Conservation (phyloP, 108 stramenopile genomes). For the Nitzschia sp. region DNA sequence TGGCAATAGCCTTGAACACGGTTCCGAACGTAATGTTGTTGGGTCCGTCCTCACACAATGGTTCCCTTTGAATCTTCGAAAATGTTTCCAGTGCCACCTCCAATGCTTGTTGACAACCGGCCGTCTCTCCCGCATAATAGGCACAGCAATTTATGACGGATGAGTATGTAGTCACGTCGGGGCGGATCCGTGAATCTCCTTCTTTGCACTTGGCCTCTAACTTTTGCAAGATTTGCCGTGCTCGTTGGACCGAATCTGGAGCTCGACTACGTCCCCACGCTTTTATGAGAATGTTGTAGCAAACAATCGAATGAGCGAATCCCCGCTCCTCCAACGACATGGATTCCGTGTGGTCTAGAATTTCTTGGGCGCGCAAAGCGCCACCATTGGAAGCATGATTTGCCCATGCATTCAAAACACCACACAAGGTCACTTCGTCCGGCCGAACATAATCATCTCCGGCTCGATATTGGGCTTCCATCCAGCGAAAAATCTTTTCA, state of each 20-base stretch:
- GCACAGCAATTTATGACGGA: slow-evolving; percentile 58
- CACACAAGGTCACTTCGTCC: slow-evolving; percentile 68
- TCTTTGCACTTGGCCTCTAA: slow-evolving; percentile 29
- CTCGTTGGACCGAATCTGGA: slow-evolving; percentile 44
- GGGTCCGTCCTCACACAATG: neutral
- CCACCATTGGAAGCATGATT: slow-evolving; percentile 64
- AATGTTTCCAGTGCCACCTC: slow-evolving; percentile 47
- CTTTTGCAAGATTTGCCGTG: slow-evolving; percentile 35
- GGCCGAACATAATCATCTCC: slow-evolving; percentile 63
- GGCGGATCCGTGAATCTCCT: slow-evolving; percentile 17
- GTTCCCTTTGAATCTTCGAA: slow-evolving; percentile 29
- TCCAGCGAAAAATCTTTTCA: slow-evolving; percentile 66
- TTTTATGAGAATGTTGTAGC: slow-evolving; percentile 69
- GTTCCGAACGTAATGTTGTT: slow-evolving; percentile 54
- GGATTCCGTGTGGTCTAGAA: slow-evolving; percentile 69
- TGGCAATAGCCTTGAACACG: slow-evolving; percentile 50
- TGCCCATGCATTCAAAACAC: slow-evolving; percentile 73
- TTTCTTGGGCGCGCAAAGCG: slow-evolving; percentile 70
- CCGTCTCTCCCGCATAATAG: slow-evolving; percentile 33
- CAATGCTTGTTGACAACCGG: slow-evolving; percentile 34
- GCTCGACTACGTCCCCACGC: slow-evolving; percentile 69
- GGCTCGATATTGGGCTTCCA: slow-evolving; percentile 60
- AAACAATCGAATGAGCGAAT: slow-evolving; percentile 43
- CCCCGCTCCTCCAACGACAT: slow-evolving; percentile 42
- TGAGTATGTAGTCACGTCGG: slow-evolving; percentile 49